A percentile compares a stretch with the other conserved stretches of the same genome.
These are phyloP conservation scores for Kodamaea fungicola DNA, from an alignment of 1,139 yeast genomes.

Conservation along the genomic window DNA sequence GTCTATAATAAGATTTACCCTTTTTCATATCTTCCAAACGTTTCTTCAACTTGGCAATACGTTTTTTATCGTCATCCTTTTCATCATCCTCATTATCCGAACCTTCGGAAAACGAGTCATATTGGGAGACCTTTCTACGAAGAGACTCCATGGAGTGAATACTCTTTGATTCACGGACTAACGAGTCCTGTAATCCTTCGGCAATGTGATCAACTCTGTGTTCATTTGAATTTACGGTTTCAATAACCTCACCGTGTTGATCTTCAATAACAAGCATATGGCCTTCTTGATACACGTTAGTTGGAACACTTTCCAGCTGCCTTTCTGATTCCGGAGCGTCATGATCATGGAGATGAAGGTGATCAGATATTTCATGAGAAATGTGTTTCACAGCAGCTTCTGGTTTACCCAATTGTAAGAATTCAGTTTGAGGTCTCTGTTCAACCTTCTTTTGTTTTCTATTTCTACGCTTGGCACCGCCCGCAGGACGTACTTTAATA, in stretches of 20 bases:
- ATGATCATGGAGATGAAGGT: constrained; percentile 1
- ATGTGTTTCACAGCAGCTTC: constrained; percentile 1
- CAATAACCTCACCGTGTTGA: constrained; percentile 72
- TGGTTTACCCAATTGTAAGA: constrained; percentile 38
- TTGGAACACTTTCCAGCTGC: constrained; percentile 12
- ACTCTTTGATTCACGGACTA: constrained; percentile 21
- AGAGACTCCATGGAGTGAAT: constrained; percentile 42
- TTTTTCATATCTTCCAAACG: constrained; percentile 11
- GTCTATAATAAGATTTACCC: constrained; percentile 25
- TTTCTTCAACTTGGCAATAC: constrained; percentile 6
- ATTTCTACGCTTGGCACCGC: constrained; percentile 61
- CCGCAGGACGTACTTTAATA: constrained; percentile 71
- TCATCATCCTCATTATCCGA: constrained; percentile 14
- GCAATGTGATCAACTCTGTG: constrained; percentile 2
- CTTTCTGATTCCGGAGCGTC: background rate
- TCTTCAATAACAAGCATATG: constrained; percentile 70
- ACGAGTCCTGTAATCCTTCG: constrained; percentile 3
- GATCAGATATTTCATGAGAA: constrained; percentile 1
- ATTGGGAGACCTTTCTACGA: constrained; percentile 35
- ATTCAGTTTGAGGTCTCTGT: constrained; percentile 20
- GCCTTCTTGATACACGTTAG: constrained; percentile 74
- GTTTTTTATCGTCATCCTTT: constrained; percentile 4
- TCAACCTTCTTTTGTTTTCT: constrained; percentile 33
- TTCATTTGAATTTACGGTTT: constrained; percentile 20
- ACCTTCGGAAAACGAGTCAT: constrained; percentile 17